These are phyloP conservation scores for Setaria italica DNA, from an alignment of 202 grass and related monocot species.

Conservation along the genomic window DNA sequence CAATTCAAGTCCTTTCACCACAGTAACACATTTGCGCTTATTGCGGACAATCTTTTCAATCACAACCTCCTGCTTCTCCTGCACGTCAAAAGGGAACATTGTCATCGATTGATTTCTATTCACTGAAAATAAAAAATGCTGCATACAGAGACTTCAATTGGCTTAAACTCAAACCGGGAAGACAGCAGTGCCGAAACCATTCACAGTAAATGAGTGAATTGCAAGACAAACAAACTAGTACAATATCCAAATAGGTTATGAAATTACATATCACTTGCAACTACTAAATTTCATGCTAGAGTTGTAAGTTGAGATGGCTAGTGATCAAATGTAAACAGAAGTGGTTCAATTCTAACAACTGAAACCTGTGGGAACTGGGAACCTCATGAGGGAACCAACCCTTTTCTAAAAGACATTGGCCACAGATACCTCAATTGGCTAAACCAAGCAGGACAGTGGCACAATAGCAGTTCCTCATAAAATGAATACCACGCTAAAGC, in stretches of 20 bases:
- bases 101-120: not conserved
- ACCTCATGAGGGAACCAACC: not conserved
- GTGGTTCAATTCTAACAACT: not conserved
- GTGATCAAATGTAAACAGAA: not conserved
- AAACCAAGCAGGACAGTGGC: not conserved
- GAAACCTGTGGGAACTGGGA: not conserved
- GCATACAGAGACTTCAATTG: not conserved
- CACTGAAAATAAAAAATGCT: not conserved
- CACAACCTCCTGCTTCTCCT: constrained; percentile 96
- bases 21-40: constrained; percentile 99
- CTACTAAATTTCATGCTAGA: not conserved
- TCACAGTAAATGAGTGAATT: not conserved
- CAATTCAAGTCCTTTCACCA: constrained; percentile 96
- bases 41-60: constrained; percentile 99
- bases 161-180: not conserved
- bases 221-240: not conserved
- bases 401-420: not conserved
- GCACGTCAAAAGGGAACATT: constrained; percentile 5
- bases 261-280: not conserved
- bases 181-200: not conserved
- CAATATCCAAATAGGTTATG: not conserved
- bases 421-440: not conserved
- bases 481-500: not conserved
- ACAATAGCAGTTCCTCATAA: not conserved
- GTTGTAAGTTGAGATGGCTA: not conserved